Percentiles rank a stretch among this genome's conserved stretches.
Conservation (phyloP, 2,329 filamentous ascomycete species). For the Calcarisporium arbuscula region DNA sequence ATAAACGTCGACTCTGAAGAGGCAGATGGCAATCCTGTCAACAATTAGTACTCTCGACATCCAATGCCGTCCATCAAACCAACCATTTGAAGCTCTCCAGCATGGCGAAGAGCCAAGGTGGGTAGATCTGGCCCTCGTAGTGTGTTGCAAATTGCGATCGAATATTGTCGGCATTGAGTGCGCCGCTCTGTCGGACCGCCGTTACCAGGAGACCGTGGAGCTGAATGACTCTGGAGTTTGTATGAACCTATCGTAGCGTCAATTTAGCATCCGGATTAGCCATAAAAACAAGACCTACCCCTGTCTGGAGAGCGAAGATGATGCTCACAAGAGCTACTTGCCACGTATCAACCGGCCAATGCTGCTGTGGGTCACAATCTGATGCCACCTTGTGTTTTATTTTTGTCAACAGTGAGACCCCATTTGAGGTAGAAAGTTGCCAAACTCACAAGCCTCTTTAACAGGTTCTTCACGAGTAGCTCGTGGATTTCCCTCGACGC, state of each 20-base stretch:
- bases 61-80: too few species aligned
- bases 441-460: constrained; percentile 21
- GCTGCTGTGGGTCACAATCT: constrained; percentile 16
- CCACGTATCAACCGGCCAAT: constrained; percentile 24
- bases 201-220: constrained; percentile 28
- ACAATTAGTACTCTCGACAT: not conserved
- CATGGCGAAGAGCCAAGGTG: constrained; percentile 25
- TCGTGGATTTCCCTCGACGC: constrained; percentile 23
- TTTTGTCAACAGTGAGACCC: too few species aligned
- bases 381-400: too few species aligned
- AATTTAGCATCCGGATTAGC: fast-evolving
- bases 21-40: constrained; percentile 24
- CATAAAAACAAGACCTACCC: constrained; percentile 17
- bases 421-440: too few species aligned
- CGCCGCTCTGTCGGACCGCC: constrained; percentile 26
- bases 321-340: constrained; percentile 30
- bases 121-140: constrained; percentile 29
- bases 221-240: constrained; percentile 22
- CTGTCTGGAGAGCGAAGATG: constrained; percentile 31
- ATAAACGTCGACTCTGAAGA: constrained; percentile 34
- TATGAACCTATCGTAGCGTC: too few species aligned
- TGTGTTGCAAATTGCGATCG: constrained; percentile 27
- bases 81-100: constrained; percentile 31
- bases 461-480: constrained; percentile 22
- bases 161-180: constrained; percentile 27